phyloP scores from a whole-genome alignment of 2,329 filamentous ascomycete species.

The Pseudogymnoascus sp. region DNA sequence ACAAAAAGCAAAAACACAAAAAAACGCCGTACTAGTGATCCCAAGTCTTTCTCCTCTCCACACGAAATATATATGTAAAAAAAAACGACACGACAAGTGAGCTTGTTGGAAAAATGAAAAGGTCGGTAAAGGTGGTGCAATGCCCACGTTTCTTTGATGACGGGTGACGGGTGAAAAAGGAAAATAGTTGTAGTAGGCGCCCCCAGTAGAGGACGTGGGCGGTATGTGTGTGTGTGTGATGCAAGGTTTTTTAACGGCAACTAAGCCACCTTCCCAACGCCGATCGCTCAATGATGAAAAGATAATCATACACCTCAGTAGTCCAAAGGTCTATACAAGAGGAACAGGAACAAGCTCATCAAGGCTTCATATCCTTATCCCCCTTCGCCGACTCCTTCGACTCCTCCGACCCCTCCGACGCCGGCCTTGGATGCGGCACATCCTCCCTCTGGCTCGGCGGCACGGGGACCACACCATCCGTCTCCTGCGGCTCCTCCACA shows the following conservation, averaged over 20 bases:
- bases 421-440: neutral
- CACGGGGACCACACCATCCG: constrained; percentile 10
- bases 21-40: neutral
- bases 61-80: neutral
- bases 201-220: too few species aligned
- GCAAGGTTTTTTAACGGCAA: neutral
- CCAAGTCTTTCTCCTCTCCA: neutral
- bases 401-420: neutral
- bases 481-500: constrained; percentile 31
- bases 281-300: neutral
- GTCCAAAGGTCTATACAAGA: neutral
- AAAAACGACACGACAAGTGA: neutral
- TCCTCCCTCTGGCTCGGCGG: constrained; percentile 24
- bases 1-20: too few species aligned
- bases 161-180: neutral
- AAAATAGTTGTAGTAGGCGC: too few species aligned
- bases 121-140: too few species aligned
- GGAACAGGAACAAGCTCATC: neutral
- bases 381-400: neutral
- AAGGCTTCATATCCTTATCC: neutral
- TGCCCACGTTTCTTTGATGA: neutral
- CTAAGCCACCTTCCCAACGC: neutral
- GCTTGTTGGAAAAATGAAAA: neutral
- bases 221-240: neutral
- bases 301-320: neutral